A percentile compares a stretch with the other conserved stretches of the same genome.
These are phyloP conservation scores for Sparassis latifolia DNA, from an alignment of 1,284 basidiomycete genomes.

Conservation along the genomic window DNA sequence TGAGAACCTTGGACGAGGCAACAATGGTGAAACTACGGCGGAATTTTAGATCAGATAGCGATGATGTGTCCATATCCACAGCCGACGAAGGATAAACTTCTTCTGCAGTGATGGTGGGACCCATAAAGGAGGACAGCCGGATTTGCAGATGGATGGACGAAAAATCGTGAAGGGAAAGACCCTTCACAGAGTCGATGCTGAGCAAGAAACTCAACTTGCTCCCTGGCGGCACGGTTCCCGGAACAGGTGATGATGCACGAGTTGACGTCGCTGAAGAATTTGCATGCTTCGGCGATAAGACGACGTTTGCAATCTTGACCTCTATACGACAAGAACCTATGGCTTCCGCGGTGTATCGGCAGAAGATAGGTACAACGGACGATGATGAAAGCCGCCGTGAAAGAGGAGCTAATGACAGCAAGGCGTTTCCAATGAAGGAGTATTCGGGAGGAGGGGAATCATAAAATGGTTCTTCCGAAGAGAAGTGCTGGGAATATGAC, in stretches of 20 bases:
- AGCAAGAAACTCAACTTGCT: conserved; percentile 80
- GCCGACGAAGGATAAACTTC: conserved; percentile 76
- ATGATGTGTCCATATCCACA: conserved; percentile 67
- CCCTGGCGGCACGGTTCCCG: conserved; percentile 58
- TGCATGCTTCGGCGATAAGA: conserved; percentile 53
- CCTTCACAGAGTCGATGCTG: conserved; percentile 80
- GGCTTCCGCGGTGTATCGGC: conserved; percentile 87
- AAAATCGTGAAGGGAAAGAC: conserved; percentile 84
- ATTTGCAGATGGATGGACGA: conserved; percentile 79
- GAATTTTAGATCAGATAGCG: conserved; percentile 75
- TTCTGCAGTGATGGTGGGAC: conserved; percentile 61
- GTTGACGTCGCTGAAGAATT: conserved; percentile 59
- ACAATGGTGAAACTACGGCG: conserved; percentile 76
- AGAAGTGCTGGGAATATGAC: conserved; percentile 89
- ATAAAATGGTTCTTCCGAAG: conserved; percentile 89
- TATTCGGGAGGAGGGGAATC: conserved; percentile 79
- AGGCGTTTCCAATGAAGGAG: conserved; percentile 86
- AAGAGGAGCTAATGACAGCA: conserved; percentile 80
- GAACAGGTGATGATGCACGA: conserved; percentile 62
- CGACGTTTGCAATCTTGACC: conserved; percentile 70
- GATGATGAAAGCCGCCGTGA: conserved; percentile 72
- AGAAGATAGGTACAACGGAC: conserved; percentile 80
- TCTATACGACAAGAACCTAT: conserved; percentile 88
- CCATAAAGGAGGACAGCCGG: conserved; percentile 76
- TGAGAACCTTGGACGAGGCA: conserved; percentile 65